These are phyloP conservation scores for Kazachstania sp. DNA, from an alignment of 1,139 yeast species.

Conservation along the genomic window DNA sequence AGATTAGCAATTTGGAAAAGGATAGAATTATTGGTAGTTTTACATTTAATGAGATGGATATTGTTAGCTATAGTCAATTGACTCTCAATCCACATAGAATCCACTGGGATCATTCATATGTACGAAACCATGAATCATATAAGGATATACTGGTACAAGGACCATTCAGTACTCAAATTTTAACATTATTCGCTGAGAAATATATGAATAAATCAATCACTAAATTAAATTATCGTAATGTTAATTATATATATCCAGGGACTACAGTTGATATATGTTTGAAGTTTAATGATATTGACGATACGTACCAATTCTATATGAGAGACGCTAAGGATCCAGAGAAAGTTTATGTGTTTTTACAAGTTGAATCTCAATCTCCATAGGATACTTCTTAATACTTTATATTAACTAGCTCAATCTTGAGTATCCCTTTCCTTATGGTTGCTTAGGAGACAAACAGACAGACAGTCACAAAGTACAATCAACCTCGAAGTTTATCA, in stretches of 20 bases:
- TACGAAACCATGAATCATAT: conserved; percentile 47
- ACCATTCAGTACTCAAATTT: conserved; percentile 59
- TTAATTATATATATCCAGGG: conserved; percentile 18
- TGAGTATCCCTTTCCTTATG: no score
- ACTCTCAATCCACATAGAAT: conserved; percentile 78
- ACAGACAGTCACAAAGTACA: no score
- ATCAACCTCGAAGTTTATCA: no score
- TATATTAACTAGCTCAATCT: no score
- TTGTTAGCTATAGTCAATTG: conserved; percentile 60
- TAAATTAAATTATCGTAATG: conserved; percentile 20
- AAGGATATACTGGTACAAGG: conserved; percentile 68
- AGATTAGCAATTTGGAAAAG: background rate
- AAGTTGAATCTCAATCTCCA: background rate
- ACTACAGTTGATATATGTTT: conserved; percentile 6
- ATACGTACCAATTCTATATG: conserved; percentile 6
- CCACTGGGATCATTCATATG: conserved; percentile 58
- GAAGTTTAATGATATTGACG: background rate
- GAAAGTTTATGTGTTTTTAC: conserved; percentile 2
- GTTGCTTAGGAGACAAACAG: no score
- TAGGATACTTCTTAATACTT: no score
- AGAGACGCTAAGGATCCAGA: conserved; percentile 2
- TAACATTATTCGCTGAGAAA: conserved; percentile 42
- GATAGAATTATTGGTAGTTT: conserved; percentile 11
- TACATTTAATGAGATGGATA: conserved; percentile 22
- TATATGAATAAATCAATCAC: conserved; percentile 5